phyloP scores from a whole-genome alignment of 768 basidiomycete genomes.

The Harrya chromipes region DNA sequence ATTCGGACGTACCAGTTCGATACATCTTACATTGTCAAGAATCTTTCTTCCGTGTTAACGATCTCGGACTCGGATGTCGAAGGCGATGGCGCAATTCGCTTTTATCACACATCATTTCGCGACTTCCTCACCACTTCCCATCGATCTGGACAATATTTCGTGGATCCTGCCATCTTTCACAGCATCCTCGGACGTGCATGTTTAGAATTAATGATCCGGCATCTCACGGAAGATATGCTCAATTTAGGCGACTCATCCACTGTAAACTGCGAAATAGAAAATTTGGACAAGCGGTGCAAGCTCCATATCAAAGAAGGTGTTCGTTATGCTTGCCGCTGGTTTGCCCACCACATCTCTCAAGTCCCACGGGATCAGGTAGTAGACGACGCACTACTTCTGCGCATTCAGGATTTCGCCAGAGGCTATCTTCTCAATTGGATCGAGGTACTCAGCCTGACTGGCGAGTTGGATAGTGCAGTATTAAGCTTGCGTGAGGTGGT shows the following conservation, averaged over 20 bases:
- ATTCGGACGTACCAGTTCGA: conserved; percentile 8
- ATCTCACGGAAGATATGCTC: conserved; percentile 16
- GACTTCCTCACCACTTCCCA: conserved; percentile 15
- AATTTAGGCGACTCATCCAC: conserved; percentile 8
- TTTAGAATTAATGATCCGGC: conserved; percentile 14
- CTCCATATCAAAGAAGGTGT: conserved; percentile 12
- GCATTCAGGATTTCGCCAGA: conserved; percentile 10
- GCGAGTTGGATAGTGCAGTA: conserved; percentile 14
- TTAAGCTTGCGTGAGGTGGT: conserved; percentile 9
- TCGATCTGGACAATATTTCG: conserved; percentile 17
- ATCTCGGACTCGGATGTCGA: conserved; percentile 4
- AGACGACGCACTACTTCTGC: conserved; percentile 5
- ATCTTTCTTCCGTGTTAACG: conserved; percentile 15
- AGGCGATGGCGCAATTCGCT: conserved; percentile 9
- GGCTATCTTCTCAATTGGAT: conserved; percentile 16
- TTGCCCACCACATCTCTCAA: conserved; percentile 14
- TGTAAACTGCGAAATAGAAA: conserved; percentile 12
- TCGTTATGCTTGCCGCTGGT: conserved; percentile 21
- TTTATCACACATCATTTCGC: conserved; percentile 23
- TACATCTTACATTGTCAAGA: conserved; percentile 7
- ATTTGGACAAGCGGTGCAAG: conserved; percentile 13
- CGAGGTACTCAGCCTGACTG: conserved; percentile 18
- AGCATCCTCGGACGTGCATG: conserved; percentile 11
- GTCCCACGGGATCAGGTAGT: conserved; percentile 3
- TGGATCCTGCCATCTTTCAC: conserved; percentile 11